These are phyloP conservation scores for Larix sibirica DNA, from an alignment of 83 land plant species.

Conservation along the genomic window DNA sequence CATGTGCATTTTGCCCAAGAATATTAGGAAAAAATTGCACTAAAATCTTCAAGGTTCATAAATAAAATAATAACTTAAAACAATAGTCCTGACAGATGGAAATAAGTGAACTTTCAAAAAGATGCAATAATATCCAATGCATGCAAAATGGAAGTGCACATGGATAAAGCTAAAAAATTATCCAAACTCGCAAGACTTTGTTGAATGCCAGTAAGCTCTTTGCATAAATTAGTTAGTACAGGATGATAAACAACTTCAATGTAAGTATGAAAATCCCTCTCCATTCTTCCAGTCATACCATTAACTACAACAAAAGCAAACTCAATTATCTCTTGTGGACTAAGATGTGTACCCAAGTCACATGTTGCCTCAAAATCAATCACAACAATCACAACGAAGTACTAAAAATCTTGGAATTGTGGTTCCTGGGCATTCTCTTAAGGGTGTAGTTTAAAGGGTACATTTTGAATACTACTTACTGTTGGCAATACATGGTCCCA, in stretches of 20 bases:
- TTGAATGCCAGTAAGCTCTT: constrained; percentile 81
- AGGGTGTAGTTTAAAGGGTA: constrained; percentile 25
- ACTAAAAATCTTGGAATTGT: constrained; percentile 70
- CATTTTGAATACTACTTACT: constrained; percentile 29
- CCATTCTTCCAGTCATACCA: constrained; percentile 50
- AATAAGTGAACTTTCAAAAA: background rate
- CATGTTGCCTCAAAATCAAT: too few species aligned
- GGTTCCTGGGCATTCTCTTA: constrained; percentile 23
- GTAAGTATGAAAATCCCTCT: too few species aligned
- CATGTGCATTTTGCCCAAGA: background rate
- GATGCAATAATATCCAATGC: too few species aligned
- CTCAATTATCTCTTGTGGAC: too few species aligned
- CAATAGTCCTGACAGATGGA: background rate
- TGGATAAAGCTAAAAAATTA: background rate
- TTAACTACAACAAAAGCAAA: constrained; percentile 84
- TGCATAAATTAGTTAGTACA: constrained; percentile 78
- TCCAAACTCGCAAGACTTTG: constrained; percentile 51
- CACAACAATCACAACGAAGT: constrained; percentile 93
- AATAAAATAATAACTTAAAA: background rate
- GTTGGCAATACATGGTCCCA: constrained; percentile 23
- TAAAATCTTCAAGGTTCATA: background rate
- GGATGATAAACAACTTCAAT: constrained; percentile 71
- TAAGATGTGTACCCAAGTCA: too few species aligned
- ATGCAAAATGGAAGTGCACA: background rate
- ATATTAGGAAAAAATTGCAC: background rate